These are phyloP conservation scores for Scheffersomyces insectosa DNA, from an alignment of 1,139 yeast species.

Conservation along the genomic window DNA sequence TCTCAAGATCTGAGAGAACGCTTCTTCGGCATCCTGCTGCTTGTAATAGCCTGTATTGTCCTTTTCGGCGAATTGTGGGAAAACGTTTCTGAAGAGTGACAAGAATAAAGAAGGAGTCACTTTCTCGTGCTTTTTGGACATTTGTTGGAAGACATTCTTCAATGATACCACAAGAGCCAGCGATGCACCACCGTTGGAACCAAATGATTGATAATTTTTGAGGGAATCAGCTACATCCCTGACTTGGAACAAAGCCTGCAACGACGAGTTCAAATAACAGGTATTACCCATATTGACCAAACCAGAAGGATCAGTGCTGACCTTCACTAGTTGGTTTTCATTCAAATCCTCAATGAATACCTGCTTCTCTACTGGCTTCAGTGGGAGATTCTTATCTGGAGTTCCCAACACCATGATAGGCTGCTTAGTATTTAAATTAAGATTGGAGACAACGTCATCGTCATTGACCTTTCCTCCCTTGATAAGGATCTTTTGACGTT, in stretches of 20 bases:
- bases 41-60: conserved; percentile 70
- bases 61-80: conserved; percentile 88
- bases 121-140: conserved; percentile 47
- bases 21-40: conserved; percentile 98
- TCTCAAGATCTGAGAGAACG: conserved; percentile 75
- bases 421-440: conserved; percentile 64
- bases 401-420: conserved; percentile 90
- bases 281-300: conserved; percentile 89
- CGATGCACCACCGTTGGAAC: background rate
- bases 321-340: conserved; percentile 39
- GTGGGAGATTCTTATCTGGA: conserved; percentile 68
- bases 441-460: conserved; percentile 50
- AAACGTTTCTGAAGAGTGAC: conserved; percentile 59
- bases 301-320: conserved; percentile 70
- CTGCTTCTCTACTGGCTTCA: conserved; percentile 55
- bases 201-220: conserved; percentile 7
- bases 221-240: conserved; percentile 53
- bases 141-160: conserved; percentile 45
- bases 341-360: conserved; percentile 73
- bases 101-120: conserved; percentile 58
- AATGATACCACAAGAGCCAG: conserved; percentile 39
- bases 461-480: conserved; percentile 87
- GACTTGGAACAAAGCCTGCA: conserved; percentile 75
- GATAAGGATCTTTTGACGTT: conserved; percentile 84
- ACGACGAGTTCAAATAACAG: conserved; percentile 87